Evolutionary conservation across 192 early-diverging fungal genomes (phyloP).

Genomic region (Lunasporangiospora selenospora): DNA sequence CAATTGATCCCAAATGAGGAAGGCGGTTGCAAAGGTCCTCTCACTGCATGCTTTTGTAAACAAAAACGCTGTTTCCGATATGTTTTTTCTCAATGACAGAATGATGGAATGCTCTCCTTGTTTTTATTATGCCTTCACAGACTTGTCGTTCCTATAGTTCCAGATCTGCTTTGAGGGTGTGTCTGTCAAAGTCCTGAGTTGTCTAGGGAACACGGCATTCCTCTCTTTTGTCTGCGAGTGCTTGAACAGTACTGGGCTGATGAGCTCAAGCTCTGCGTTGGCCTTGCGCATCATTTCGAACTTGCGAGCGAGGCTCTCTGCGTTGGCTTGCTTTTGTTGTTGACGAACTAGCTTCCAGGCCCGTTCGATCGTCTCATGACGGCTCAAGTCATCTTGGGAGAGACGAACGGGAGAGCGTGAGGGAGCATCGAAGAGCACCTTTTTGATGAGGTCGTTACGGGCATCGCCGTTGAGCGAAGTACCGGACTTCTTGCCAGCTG

Average conservation of each 20-base stretch:
- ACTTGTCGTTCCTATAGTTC: conserved; percentile 69
- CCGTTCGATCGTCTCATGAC: conserved; percentile 76
- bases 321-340: conserved; percentile 54
- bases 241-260: conserved; percentile 65
- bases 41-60: no score
- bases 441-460: conserved; percentile 74
- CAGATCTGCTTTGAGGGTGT: conserved; percentile 73
- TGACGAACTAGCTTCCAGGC: conserved; percentile 66
- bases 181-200: conserved; percentile 78
- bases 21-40: no score
- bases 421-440: conserved; percentile 69
- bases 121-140: no score
- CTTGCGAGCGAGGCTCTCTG: conserved; percentile 56
- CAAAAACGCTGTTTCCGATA: no score
- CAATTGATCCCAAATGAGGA: no score
- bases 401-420: conserved; percentile 51
- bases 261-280: conserved; percentile 69
- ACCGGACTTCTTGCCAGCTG: conserved; percentile 27
- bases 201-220: conserved; percentile 68
- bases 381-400: conserved; percentile 61
- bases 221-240: conserved; percentile 63
- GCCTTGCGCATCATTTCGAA: conserved; percentile 70
- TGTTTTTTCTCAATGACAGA: no score
- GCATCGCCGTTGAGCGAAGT: conserved; percentile 55
- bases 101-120: no score